Evolutionary conservation across 2,329 filamentous ascomycete genomes (phyloP).

Genomic region (Paramyrothecium sp.): DNA sequence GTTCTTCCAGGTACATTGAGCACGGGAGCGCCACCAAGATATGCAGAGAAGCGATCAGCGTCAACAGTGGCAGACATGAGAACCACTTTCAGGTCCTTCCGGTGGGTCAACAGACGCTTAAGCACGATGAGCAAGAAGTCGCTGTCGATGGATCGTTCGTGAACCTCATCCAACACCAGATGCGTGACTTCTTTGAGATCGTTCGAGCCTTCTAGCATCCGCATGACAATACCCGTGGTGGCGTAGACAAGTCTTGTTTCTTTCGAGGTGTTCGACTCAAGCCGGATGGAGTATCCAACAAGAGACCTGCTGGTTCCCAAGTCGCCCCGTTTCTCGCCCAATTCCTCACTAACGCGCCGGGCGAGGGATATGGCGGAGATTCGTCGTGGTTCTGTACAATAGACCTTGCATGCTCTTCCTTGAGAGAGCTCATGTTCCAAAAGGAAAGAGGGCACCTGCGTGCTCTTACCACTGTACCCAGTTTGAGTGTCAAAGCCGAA

Average conservation of each 20-base stretch:
- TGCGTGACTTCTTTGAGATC: constrained; percentile 89
- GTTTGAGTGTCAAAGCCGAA: constrained; percentile 15
- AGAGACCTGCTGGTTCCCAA: constrained; percentile 80
- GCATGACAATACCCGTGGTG: constrained; percentile 89
- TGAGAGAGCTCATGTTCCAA: constrained; percentile 83
- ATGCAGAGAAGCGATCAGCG: constrained; percentile 85
- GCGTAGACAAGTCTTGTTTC: constrained; percentile 88
- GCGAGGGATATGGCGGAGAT: constrained; percentile 96
- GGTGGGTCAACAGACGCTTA: constrained; percentile 72
- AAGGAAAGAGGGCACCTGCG: constrained; percentile 92
- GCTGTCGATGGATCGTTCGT: constrained; percentile 94
- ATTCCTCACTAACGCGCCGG: constrained; percentile 87
- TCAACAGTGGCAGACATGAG: constrained; percentile 98
- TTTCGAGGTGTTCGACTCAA: constrained; percentile 82
- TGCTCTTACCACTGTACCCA: constrained; percentile 76
- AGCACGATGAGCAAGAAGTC: constrained; percentile 94
- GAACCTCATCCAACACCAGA: constrained; percentile 94
- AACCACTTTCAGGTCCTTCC: constrained; percentile 85
- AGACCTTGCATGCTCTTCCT: constrained; percentile 84
- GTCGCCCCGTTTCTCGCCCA: constrained; percentile 81
- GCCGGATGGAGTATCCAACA: constrained; percentile 89
- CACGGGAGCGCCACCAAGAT: constrained; percentile 81
- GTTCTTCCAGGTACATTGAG: constrained; percentile 90
- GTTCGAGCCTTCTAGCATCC: constrained; percentile 89
- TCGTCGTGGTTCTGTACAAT: constrained; percentile 90